Conservation (phyloP, 305 asterid genomes). For the Fraxinus baroniana region DNA sequence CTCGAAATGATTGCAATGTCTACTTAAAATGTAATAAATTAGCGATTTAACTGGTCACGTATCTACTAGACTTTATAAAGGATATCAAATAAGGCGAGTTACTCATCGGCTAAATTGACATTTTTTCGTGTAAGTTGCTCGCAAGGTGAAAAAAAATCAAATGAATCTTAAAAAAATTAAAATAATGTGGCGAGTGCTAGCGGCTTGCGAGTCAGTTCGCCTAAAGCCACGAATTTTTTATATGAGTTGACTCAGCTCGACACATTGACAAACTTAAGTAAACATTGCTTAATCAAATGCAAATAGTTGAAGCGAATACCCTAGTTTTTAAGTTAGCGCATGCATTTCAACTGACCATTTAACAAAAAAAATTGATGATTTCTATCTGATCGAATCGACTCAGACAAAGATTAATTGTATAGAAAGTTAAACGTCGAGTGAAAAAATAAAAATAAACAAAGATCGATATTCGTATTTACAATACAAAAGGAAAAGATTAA, state of each 20-base stretch:
- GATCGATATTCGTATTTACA: neutral
- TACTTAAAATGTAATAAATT: neutral
- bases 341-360: neutral
- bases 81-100: too few species aligned
- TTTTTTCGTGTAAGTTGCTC: neutral
- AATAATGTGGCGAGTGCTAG: neutral
- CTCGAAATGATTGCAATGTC: neutral
- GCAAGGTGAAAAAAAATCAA: too few species aligned
- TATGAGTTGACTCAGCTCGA: neutral
- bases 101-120: neutral
- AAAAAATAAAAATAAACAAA: too few species aligned
- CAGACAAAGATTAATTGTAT: neutral
- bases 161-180: too few species aligned
- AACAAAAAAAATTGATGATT: neutral
- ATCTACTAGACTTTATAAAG: neutral
- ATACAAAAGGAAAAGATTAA: neutral
- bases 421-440: too few species aligned
- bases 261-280: neutral
- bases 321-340: neutral
- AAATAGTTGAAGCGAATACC: neutral
- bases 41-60: neutral
- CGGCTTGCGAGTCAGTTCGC: neutral
- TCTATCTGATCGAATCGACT: neutral
- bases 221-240: neutral
- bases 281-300: neutral